phyloP scores from a whole-genome alignment of 2,329 filamentous ascomycete genomes.

The Epichloe sylvatica region DNA sequence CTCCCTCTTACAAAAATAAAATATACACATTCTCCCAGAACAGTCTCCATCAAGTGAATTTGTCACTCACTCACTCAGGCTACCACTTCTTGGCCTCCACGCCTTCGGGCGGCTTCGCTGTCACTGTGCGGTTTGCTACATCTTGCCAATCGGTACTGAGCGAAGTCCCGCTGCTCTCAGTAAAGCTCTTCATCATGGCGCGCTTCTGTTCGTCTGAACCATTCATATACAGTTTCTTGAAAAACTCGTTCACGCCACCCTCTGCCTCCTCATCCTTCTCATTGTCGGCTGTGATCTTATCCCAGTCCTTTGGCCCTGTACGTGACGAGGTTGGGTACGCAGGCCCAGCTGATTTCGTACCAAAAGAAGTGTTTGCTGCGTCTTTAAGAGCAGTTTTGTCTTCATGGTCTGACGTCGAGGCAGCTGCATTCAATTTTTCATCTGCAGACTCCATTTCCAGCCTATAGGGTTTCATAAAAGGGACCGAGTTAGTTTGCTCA shows the following conservation, averaged over 20 bases:
- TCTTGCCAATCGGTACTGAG: slow-evolving; percentile 87
- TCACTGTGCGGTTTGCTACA: slow-evolving; percentile 57
- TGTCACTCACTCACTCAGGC: neutral
- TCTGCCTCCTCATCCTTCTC: slow-evolving; percentile 46
- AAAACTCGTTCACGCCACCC: slow-evolving; percentile 63
- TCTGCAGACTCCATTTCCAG: neutral
- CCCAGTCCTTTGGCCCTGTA: slow-evolving; percentile 80
- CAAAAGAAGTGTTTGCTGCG: neutral
- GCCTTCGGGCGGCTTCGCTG: slow-evolving; percentile 61
- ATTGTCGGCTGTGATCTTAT: slow-evolving; percentile 48
- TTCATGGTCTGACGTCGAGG: neutral
- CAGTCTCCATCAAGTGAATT: too few relatives aligned
- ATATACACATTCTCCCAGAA: too few relatives aligned
- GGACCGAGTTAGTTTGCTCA: neutral
- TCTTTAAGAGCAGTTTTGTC: neutral
- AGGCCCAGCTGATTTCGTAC: slow-evolving; percentile 23
- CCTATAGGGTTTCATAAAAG: neutral
- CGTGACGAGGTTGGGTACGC: slow-evolving; percentile 79
- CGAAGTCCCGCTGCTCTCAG: slow-evolving; percentile 84
- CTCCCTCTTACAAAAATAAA: too few relatives aligned
- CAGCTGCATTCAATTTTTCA: neutral
- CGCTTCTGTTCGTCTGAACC: slow-evolving; percentile 68
- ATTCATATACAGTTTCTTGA: slow-evolving; percentile 73
- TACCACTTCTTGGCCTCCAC: slow-evolving; percentile 63
- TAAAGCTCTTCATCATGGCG: slow-evolving; percentile 96